These are phyloP conservation scores for Colletotrichum sidae DNA, from an alignment of 2,329 filamentous ascomycete genomes.

Conservation along the genomic window DNA sequence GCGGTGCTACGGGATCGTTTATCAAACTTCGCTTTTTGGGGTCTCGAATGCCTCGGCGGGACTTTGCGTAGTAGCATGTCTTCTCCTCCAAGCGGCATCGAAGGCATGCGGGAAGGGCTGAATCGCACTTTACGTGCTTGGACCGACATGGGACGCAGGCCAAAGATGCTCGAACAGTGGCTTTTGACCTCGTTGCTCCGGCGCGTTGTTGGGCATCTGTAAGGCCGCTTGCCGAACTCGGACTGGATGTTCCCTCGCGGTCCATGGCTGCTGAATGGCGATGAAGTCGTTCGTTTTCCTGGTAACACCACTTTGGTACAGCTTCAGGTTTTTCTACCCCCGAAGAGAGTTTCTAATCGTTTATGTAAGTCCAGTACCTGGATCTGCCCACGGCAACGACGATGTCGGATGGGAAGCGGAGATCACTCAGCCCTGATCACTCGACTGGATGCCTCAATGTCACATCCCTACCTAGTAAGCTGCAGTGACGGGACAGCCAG, in stretches of 20 bases:
- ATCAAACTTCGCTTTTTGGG: constrained; percentile 48
- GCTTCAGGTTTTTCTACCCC: neutral
- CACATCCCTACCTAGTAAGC: constrained; percentile 16
- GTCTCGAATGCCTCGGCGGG: constrained; percentile 57
- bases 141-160: constrained; percentile 61
- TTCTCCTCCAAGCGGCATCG: constrained; percentile 56
- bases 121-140: constrained; percentile 55
- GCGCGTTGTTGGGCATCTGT: constrained; percentile 27
- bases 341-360: constrained; percentile 20
- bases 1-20: constrained; percentile 41
- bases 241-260: constrained; percentile 16
- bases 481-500: constrained; percentile 4
- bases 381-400: no score
- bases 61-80: constrained; percentile 60
- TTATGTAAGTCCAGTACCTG: constrained; percentile 28
- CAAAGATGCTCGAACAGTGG: constrained; percentile 54
- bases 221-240: constrained; percentile 16
- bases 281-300: neutral
- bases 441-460: constrained; percentile 25
- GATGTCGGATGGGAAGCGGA: neutral
- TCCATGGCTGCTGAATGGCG: constrained; percentile 14
- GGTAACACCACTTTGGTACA: no score
- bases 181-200: constrained; percentile 42
- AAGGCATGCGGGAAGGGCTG: constrained; percentile 54
- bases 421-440: neutral